Conservation (phyloP, 305 asterid species). For the Fraxinus nigra region DNA sequence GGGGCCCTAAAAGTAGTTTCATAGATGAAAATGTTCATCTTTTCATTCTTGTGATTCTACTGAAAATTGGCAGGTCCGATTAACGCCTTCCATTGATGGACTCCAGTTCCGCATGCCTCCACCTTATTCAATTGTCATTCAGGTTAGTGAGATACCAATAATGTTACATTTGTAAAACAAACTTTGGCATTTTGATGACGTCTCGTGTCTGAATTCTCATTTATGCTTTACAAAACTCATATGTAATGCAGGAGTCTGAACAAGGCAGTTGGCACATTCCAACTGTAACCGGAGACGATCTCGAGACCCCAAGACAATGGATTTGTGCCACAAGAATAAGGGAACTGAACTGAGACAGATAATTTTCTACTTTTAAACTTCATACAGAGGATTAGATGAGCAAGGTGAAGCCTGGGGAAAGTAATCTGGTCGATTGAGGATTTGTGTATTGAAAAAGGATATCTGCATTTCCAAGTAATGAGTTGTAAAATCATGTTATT, state of each 20-base stretch:
- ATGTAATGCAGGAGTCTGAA: constrained; percentile 70
- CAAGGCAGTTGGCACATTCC: constrained; percentile 89
- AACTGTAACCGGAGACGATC: constrained; percentile 71
- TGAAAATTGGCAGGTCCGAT: constrained; percentile 56
- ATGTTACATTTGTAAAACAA: neutral
- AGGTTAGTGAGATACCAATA: constrained; percentile 40
- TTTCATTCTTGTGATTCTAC: constrained; percentile 15
- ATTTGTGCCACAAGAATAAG: constrained; percentile 62
- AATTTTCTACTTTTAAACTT: neutral
- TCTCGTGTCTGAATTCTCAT: constrained; percentile 2
- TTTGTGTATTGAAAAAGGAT: neutral
- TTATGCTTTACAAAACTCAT: constrained; percentile 7
- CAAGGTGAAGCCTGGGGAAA: neutral
- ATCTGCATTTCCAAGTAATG: neutral
- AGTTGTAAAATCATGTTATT: neutral
- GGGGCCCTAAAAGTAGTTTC: neutral
- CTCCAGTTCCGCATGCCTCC: constrained; percentile 79
- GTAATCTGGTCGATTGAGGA: neutral
- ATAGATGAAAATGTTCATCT: neutral
- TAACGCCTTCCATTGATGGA: constrained; percentile 46
- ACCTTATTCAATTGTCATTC: constrained; percentile 79
- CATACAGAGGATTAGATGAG: neutral
- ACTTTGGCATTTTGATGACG: neutral
- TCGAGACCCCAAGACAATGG: constrained; percentile 82
- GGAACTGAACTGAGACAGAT: constrained; percentile 4